Evolutionary conservation across 2,329 filamentous ascomycete species (phyloP).

Genomic region (Madurella fahalii): DNA sequence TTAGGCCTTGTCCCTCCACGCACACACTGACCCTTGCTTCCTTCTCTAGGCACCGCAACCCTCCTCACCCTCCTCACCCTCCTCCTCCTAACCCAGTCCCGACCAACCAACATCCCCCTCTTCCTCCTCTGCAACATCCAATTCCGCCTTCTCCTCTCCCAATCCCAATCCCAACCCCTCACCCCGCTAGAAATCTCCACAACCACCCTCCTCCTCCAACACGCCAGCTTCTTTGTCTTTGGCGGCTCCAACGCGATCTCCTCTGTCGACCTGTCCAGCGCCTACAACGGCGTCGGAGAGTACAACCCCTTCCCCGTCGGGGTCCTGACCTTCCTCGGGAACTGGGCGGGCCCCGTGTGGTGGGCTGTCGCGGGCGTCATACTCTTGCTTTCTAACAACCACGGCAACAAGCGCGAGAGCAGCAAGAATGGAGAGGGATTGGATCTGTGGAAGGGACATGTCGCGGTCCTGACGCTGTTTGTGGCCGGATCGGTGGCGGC

Average conservation of each 20-base stretch:
- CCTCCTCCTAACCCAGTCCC: conserved; percentile 81
- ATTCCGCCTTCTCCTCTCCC: conserved; percentile 44
- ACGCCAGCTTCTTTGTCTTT: conserved; percentile 81
- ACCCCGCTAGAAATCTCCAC: conserved; percentile 58
- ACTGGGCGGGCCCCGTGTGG: conserved; percentile 89
- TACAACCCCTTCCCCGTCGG: conserved; percentile 83
- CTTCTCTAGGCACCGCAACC: conserved; percentile 34
- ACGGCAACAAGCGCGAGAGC: background rate
- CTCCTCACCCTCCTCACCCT: conserved; percentile 70
- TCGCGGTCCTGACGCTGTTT: conserved; percentile 67
- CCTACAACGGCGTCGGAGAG: conserved; percentile 83
- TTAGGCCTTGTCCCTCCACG: conserved; percentile 18
- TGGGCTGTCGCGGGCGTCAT: conserved; percentile 68
- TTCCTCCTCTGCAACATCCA: conserved; percentile 69
- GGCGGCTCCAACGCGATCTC: conserved; percentile 94
- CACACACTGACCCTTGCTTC: conserved; percentile 22
- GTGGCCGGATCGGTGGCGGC: conserved; percentile 59
- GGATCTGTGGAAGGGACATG: conserved; percentile 46
- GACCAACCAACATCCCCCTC: conserved; percentile 78
- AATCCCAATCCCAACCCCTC: conserved; percentile 41
- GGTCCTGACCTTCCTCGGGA: conserved; percentile 76
- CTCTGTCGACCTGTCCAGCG: conserved; percentile 88
- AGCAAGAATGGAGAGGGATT: background rate
- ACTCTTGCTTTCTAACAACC: conserved; percentile 45
- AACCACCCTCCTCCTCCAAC: conserved; percentile 71